Evolutionary conservation across 2,329 filamentous ascomycete species (phyloP), one percentile per base, ranked within the genome.

Genomic region (Corniculantispora saksenae): DNA sequence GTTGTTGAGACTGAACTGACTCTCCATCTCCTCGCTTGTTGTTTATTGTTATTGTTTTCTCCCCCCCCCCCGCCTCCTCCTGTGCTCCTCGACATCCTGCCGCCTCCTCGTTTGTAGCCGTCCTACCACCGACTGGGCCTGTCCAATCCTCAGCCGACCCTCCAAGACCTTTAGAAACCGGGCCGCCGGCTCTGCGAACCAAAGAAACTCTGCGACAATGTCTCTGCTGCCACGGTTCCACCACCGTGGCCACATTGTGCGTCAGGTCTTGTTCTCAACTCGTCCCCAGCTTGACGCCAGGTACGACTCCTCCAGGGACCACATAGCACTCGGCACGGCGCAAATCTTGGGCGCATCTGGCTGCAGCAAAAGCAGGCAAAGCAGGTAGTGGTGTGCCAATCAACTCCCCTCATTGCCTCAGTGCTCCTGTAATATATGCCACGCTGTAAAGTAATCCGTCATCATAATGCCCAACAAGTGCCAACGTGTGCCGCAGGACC

Each of bases 121-220:
- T 25, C 35, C 43, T 32, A 57, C 45, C 13, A 17, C 12, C 57
- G n/a, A n/a, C n/a, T n/a, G 45, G 47, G 12, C n/a, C 45, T 23
- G n/a, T 17, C 45, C 57, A 35, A 60, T 60, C 57, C 57, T 50
- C 43, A 38, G 27, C 57, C 45, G 43, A 23, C 45, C 51, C 29
- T 55, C 51, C 45, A 50, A 51, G 43, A 61, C 27, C 27, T 32
- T n/a, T 38, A 19, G 21, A 27, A 40, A 50, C 32, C 19, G 54
- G 29, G 58, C 27, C n/a, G 27, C 27, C 23, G 23, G 29, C 47
- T 40, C 45, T 64, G 35, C 43, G 54, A 58, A 53, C 62, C 62
- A 59, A 64, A 59, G 55, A 59, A 64, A 63, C 61, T 59, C 47
- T 58, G 62, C 62, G 62, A 64, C 62, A 64, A 43, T 51, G 25